Evolutionary conservation across 2,329 filamentous ascomycete species (phyloP), one percentile per base, ranked within the genome.

Genomic region (Sporothrix dimorphospora): DNA sequence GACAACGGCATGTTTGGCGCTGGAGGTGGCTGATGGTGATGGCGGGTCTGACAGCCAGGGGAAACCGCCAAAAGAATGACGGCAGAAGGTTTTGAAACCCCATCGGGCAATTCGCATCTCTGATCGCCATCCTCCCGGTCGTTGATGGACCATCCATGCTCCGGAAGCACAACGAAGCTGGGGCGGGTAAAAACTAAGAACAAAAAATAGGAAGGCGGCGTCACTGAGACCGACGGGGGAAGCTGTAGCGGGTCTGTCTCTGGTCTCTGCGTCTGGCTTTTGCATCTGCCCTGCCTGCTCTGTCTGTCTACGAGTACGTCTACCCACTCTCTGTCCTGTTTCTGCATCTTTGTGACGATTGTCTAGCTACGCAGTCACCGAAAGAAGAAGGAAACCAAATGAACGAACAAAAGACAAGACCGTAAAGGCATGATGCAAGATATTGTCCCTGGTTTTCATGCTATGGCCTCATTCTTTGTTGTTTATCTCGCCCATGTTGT

Each of bases 101-200:
- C 49, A 65, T 57, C 51, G 67, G 68, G 34, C 24, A 61, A 38
- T 59, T 59, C 53, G 19, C 42, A 70, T 57, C 67, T 57, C 24
- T 66, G 68, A 70, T 59, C 68, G 21, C 40, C 53, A 38, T 59
- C 68, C 38, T 61, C 21, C 21, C 68, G 53, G 53, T 21, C 27
- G 21, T 34, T 30, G 67, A 47, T 47, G 38, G 53, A 16, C 27
- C 16, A 57, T 45, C 51, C 67, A 59, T 57, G 34, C 67, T 57
- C 67, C 34, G 51, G 38, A 9, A 42, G 67, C 51, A 69, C 67
- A 21, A 30, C 63, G 7, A 42, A 57, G 38, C 67, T 40, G 51
- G 34, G 67, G 34, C 8, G 6, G 30, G n/a, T 21, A 1, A 40
- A 42, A 61, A 61, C 12, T 6, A 40, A 6, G 14, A 9, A 66